Conservation (phyloP, 352 stramenopile genomes). For the Phytophthora tentaculata region DNA sequence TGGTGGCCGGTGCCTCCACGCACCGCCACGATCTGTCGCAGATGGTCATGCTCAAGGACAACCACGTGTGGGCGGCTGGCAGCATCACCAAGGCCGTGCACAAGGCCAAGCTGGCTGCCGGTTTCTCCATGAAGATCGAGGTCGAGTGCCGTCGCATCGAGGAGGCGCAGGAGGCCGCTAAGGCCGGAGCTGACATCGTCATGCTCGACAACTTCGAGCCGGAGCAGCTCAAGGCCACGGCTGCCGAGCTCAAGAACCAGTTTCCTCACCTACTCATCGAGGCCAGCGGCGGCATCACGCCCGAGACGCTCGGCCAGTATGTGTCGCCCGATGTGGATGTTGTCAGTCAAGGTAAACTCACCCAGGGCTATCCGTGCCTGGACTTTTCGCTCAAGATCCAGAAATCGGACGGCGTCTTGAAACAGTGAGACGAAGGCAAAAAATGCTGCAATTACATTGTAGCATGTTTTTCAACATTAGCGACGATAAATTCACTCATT, state of each 20-base stretch:
- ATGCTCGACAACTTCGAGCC: conserved; percentile 99
- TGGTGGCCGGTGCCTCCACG: conserved; percentile 94
- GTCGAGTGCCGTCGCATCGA: conserved; percentile 96
- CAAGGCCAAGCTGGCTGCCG: conserved; percentile 90
- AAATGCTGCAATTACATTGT: no score
- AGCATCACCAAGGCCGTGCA: conserved; percentile 95
- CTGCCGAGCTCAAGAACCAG: conserved; percentile 92
- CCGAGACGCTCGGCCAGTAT: conserved; percentile 93
- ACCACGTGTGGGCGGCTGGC: conserved; percentile 97
- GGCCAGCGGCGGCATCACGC: conserved; percentile 97
- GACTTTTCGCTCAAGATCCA: conserved; percentile 99
- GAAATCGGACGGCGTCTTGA: conserved; percentile 73
- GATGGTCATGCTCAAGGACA: conserved; percentile 99
- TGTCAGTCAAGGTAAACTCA: conserved; percentile 97
- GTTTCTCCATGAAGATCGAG: conserved; percentile 99
- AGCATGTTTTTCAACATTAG: no score
- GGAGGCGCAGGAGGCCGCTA: conserved; percentile 93
- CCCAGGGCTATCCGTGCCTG: conserved; percentile 95
- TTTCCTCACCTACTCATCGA: conserved; percentile 97
- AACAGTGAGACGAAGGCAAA: conserved; percentile 35
- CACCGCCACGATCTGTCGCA: conserved; percentile 97
- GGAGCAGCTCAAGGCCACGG: conserved; percentile 91
- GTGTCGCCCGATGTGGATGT: conserved; percentile 96
- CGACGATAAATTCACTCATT: conserved; percentile 11
- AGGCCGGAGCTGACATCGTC: conserved; percentile 91